Conservation (phyloP, 1,284 basidiomycete species). For the Crepidotus sp. region DNA sequence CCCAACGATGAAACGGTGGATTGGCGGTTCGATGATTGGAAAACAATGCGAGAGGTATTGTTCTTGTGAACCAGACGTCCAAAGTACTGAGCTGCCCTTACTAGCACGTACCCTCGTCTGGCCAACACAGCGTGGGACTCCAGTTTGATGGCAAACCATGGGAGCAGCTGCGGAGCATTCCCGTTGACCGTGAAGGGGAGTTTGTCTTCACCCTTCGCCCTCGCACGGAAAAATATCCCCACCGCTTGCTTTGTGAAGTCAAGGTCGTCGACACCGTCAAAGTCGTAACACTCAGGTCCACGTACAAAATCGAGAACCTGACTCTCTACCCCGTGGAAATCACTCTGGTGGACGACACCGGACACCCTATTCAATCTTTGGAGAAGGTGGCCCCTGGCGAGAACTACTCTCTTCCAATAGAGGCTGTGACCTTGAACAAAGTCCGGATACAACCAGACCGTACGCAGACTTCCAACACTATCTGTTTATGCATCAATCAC, state of each 20-base stretch:
- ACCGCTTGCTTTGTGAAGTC: conserved; percentile 87
- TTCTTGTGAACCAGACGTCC: neutral
- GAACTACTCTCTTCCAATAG: conserved; percentile 86
- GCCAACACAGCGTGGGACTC: conserved; percentile 78
- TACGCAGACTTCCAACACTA: conserved; percentile 32
- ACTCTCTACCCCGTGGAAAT: conserved; percentile 92
- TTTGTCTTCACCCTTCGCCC: conserved; percentile 84
- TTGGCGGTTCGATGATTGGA: conserved; percentile 98
- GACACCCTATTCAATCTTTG: conserved; percentile 73
- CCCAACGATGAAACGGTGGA: conserved; percentile 75
- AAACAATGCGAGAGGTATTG: conserved; percentile 82
- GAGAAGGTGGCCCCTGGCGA: conserved; percentile 87
- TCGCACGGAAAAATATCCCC: conserved; percentile 63
- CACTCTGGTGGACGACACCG: conserved; percentile 80
- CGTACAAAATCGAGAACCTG: conserved; percentile 87
- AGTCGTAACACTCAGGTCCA: conserved; percentile 89
- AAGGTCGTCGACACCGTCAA: conserved; percentile 92
- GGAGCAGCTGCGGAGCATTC: conserved; percentile 85
- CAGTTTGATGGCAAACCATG: conserved; percentile 84
- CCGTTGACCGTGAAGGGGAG: conserved; percentile 93
- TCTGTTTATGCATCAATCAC: conserved; percentile 5
- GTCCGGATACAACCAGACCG: conserved; percentile 90
- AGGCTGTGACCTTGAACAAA: conserved; percentile 78
- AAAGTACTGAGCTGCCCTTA: conserved; percentile 8
- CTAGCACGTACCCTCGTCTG: conserved; percentile 73